Evolutionary conservation across 805 yeast genomes (phyloP).

Genomic region (Zygotorulaspora sp.): DNA sequence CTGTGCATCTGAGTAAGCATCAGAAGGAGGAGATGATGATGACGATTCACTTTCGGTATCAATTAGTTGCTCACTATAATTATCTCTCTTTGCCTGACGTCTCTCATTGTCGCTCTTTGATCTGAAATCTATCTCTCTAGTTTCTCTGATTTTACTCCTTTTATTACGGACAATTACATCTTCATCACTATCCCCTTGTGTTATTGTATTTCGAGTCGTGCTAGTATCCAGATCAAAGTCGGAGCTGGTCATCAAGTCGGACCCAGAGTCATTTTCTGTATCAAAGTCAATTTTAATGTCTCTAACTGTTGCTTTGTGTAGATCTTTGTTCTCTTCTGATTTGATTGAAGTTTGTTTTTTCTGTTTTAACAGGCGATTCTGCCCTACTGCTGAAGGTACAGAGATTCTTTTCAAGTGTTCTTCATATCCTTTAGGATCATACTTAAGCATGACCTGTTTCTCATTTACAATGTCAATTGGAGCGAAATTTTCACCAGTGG

Average conservation of each 20-base stretch:
- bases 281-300: constrained; percentile 10
- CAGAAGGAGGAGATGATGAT: constrained; percentile 9
- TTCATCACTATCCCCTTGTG: constrained; percentile 1
- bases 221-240: not conserved
- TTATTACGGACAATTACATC: not conserved
- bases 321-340: not conserved
- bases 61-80: constrained; percentile 5
- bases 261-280: constrained; percentile 4
- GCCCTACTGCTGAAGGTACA: constrained; percentile 8
- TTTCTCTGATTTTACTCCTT: constrained; percentile 4
- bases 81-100: too few relatives aligned
- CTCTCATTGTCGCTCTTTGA: constrained; percentile 5
- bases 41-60: constrained; percentile 2
- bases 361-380: constrained; percentile 1
- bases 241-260: not conserved
- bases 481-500: constrained; percentile 25
- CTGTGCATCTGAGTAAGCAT: constrained; percentile 13
- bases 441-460: constrained; percentile 15
- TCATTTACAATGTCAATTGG: constrained; percentile 22
- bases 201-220: constrained; percentile 2
- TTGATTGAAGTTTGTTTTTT: constrained; percentile 1
- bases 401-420: constrained; percentile 28
- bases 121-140: constrained; percentile 4
- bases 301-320: constrained; percentile 4
- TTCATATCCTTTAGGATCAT: constrained; percentile 28